Percentiles rank a stretch among this genome's conserved stretches.
Conservation (phyloP, 1,284 basidiomycete genomes). For the Chalciporus sp. region DNA sequence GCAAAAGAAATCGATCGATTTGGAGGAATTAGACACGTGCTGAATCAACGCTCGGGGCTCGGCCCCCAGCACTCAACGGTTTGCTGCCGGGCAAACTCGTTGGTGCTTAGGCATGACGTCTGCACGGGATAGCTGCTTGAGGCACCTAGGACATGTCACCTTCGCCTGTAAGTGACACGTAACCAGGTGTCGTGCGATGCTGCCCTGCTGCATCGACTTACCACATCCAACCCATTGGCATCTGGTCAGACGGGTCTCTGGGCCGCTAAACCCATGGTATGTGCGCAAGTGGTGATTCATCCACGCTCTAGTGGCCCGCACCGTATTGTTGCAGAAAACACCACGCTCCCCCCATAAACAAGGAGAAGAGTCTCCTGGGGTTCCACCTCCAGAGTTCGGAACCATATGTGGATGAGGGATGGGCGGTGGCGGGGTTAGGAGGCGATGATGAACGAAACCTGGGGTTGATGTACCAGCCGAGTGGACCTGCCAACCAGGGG, state of each 20-base stretch:
- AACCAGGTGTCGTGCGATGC: conserved; percentile 33
- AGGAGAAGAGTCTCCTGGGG: conserved; percentile 12
- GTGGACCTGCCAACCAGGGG: neutral
- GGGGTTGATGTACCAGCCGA: conserved; percentile 3
- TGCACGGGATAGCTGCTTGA: conserved; percentile 30
- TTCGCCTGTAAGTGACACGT: conserved; percentile 32
- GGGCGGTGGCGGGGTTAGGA: neutral
- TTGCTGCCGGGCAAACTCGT: conserved; percentile 29
- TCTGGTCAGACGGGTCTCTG: conserved; percentile 24
- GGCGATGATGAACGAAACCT: neutral
- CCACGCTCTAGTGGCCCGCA: conserved; percentile 26
- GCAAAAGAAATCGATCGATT: neutral
- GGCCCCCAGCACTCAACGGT: conserved; percentile 7
- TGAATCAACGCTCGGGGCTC: neutral
- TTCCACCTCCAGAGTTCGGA: conserved; percentile 1
- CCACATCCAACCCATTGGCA: conserved; percentile 25
- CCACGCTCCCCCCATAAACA: conserved; percentile 25
- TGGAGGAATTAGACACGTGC: neutral
- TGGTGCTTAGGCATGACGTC: conserved; percentile 32
- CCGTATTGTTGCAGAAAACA: conserved; percentile 16
- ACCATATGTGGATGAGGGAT: neutral
- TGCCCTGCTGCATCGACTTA: conserved; percentile 32
- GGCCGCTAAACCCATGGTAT: conserved; percentile 24
- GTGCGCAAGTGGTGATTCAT: conserved; percentile 32
- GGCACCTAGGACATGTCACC: conserved; percentile 32